Evolutionary conservation across 2,329 filamentous ascomycete species (phyloP).

Genomic region (Dactylonectria estremocensis): DNA sequence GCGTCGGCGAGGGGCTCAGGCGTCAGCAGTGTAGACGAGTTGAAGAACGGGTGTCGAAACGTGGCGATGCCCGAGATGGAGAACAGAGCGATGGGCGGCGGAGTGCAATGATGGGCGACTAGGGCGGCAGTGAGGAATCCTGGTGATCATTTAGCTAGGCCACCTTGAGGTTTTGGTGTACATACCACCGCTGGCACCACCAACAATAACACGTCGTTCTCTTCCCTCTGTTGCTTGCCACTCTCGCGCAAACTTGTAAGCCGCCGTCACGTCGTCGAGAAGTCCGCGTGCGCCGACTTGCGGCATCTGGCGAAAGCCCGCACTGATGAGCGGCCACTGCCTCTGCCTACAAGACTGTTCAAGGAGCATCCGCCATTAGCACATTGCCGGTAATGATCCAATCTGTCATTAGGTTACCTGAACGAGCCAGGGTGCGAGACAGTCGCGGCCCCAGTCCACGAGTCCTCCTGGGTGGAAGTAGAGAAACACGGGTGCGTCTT

Average conservation of each 20-base stretch:
- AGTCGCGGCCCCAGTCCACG: conserved; percentile 50
- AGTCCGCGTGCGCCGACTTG: conserved; percentile 49
- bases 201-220: conserved; percentile 50
- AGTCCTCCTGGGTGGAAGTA: conserved; percentile 57
- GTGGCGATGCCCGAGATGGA: conserved; percentile 55
- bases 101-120: conserved; percentile 49
- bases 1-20: conserved; percentile 46
- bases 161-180: neutral
- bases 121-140: conserved; percentile 53
- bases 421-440: conserved; percentile 55
- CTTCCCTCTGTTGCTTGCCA: conserved; percentile 33
- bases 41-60: conserved; percentile 55
- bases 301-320: conserved; percentile 55
- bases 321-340: conserved; percentile 54
- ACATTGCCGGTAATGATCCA: neutral
- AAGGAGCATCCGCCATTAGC: neutral
- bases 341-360: conserved; percentile 49
- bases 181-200: conserved; percentile 54
- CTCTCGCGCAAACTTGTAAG: conserved; percentile 50
- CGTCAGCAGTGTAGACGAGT: conserved; percentile 50
- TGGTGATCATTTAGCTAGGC: conserved; percentile 20
- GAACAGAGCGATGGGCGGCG: conserved; percentile 52
- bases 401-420: conserved; percentile 40
- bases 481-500: conserved; percentile 50
- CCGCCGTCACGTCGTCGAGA: conserved; percentile 50